Conservation (phyloP, 768 basidiomycete genomes). For the Macrolepiota dolichaula region DNA sequence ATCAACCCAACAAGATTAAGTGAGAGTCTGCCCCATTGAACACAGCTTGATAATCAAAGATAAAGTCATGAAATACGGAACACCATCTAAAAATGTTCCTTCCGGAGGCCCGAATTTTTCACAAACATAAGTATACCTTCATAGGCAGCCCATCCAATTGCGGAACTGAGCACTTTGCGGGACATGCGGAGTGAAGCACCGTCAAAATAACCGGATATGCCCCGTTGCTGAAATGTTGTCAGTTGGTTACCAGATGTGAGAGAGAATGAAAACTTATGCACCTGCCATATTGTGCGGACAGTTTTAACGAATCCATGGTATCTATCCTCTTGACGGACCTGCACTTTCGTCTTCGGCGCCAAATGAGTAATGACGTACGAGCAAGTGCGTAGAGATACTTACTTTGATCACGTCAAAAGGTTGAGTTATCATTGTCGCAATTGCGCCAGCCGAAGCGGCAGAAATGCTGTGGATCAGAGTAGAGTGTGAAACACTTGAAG, state of each 20-base stretch:
- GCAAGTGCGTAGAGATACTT: not conserved
- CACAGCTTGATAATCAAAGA: not conserved
- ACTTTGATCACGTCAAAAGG: slow-evolving; percentile 96
- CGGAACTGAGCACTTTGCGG: slow-evolving; percentile 85
- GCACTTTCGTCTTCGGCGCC: slow-evolving; percentile 74
- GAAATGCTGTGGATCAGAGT: slow-evolving; percentile 57
- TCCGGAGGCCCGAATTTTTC: slow-evolving; percentile 9
- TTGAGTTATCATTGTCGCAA: slow-evolving; percentile 84
- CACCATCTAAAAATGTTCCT: not conserved
- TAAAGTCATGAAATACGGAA: not conserved
- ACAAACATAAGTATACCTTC: slow-evolving; percentile 71
- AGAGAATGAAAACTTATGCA: slow-evolving; percentile 28
- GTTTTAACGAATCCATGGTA: slow-evolving; percentile 75
- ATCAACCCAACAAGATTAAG: not conserved
- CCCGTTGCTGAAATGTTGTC: slow-evolving; percentile 61
- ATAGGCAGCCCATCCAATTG: slow-evolving; percentile 90
- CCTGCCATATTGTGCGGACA: slow-evolving; percentile 63
- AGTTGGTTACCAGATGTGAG: not conserved
- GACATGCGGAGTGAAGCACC: slow-evolving; percentile 80
- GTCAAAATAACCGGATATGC: slow-evolving; percentile 78
- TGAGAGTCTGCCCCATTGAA: not conserved
- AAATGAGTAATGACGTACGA: not conserved
- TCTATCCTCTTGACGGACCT: slow-evolving; percentile 75
- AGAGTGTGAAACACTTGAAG: slow-evolving; percentile 42
- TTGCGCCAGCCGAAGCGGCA: slow-evolving; percentile 77